Percentiles rank a stretch among this genome's conserved stretches.
Evolutionary conservation across 495 filamentous ascomycete genomes (phyloP).

Genomic region (Beverwykella pulmonaria): DNA sequence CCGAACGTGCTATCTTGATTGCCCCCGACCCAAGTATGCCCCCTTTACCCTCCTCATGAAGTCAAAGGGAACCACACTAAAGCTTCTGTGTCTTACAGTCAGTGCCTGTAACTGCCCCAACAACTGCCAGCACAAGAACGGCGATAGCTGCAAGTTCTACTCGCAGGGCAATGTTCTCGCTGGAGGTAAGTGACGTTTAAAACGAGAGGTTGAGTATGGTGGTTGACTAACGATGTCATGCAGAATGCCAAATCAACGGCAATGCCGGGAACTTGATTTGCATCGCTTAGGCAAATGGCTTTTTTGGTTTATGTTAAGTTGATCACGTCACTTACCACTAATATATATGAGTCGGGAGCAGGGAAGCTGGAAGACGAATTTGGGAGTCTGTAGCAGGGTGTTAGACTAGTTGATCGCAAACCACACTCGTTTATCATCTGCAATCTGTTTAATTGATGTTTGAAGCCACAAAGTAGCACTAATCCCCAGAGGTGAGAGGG

Average conservation of each 20-base stretch:
- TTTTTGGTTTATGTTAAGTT: too few relatives aligned
- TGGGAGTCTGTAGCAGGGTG: too few relatives aligned
- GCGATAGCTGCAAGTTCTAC: background rate
- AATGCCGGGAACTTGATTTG: background rate
- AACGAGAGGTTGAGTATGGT: background rate
- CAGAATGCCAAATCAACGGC: background rate
- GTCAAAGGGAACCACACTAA: background rate
- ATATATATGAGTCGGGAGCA: too few relatives aligned
- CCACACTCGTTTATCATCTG: too few relatives aligned
- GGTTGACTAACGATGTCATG: background rate
- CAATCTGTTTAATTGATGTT: too few relatives aligned
- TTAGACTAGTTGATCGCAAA: too few relatives aligned
- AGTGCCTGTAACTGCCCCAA: background rate
- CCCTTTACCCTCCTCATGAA: background rate
- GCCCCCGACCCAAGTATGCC: background rate
- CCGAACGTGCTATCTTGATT: background rate
- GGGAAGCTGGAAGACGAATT: too few relatives aligned
- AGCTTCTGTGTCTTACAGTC: background rate
- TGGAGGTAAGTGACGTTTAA: background rate
- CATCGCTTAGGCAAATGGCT: background rate
- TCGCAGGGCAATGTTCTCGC: background rate
- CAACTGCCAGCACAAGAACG: background rate
- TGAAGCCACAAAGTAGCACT: too few relatives aligned
- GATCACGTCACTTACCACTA: too few relatives aligned
- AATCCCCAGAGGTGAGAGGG: too few relatives aligned